Conservation (phyloP, 2,329 filamentous ascomycete genomes). For the Penicillium occitanis region DNA sequence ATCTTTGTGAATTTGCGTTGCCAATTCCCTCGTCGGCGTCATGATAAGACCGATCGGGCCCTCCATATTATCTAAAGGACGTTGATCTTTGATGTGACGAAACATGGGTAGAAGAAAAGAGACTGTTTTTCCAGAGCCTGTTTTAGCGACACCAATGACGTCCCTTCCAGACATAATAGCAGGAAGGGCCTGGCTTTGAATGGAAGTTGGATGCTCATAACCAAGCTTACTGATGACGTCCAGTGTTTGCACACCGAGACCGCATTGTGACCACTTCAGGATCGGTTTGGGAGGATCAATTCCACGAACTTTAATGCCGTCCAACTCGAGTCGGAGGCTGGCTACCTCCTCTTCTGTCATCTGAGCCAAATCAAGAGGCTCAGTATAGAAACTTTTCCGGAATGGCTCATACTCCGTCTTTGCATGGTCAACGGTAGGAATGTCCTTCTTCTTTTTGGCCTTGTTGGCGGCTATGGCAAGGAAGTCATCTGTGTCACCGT, state of each 20-base stretch:
- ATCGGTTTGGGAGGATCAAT: slow-evolving; percentile 89
- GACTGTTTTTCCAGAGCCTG: slow-evolving; percentile 94
- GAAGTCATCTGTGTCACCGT: slow-evolving; percentile 63
- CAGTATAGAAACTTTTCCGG: slow-evolving; percentile 91
- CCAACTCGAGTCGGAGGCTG: slow-evolving; percentile 79
- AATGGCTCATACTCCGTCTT: slow-evolving; percentile 85
- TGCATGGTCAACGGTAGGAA: slow-evolving; percentile 81
- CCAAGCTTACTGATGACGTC: slow-evolving; percentile 79
- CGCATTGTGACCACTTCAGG: slow-evolving; percentile 94
- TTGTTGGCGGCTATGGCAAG: slow-evolving; percentile 61
- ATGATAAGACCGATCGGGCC: slow-evolving; percentile 87
- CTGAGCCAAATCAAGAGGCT: slow-evolving; percentile 77
- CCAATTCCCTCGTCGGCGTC: slow-evolving; percentile 90
- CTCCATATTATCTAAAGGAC: slow-evolving; percentile 75
- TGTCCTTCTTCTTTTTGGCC: slow-evolving; percentile 85
- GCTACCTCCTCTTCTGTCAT: slow-evolving; percentile 83
- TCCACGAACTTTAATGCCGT: slow-evolving; percentile 91
- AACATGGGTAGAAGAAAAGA: slow-evolving; percentile 97
- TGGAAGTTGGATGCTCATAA: slow-evolving; percentile 86
- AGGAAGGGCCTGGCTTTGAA: slow-evolving; percentile 92
- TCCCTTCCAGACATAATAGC: slow-evolving; percentile 95
- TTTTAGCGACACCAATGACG: slow-evolving; percentile 95
- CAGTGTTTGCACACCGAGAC: slow-evolving; percentile 79
- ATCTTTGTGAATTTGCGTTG: slow-evolving; percentile 89
- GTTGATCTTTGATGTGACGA: slow-evolving; percentile 93